Base-by-base conservation (phyloP, 257 asterid species). In the Ilex asprella region DNA sequence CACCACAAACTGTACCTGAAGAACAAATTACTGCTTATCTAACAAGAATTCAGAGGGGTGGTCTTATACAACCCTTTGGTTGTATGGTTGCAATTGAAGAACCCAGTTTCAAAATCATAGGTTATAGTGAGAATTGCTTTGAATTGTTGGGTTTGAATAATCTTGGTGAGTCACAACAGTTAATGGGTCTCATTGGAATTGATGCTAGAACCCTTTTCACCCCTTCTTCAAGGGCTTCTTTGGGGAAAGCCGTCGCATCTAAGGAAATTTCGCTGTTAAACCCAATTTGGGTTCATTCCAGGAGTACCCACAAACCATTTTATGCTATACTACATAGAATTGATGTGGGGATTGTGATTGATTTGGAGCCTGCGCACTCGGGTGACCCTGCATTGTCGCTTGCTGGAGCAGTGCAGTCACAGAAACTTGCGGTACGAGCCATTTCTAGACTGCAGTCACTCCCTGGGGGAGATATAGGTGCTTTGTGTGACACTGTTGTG, bases 311-410 rank as follows among this genome's bases (percentile, higher is more conserved):
- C 30, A 78, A 56, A 58, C 69, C 89, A 0, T 87, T 84, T 72
- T 81, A 82, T 73, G 94, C 96, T 57, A 73, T 85, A 56, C 56
- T 85, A n/a, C 94, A 87, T 58, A 76, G 84, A 55, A 85, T 84
- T 73, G 89, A 82, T 69, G 83, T 81, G 63, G 88, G 88, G 21
- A 70, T 73, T 59, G 72, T 87, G 55, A 74, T 87, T 76, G 95
- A 85, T 81, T 78, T 87, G 56, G 95, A 87, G 76, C 91, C 94
- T 60, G 75, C 81, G 64, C 73, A 54, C n/a, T 67, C 75, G n/a
- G 62, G 70, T 67, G 86, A 82, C 54, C 82, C 80, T 32, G 70
- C 78, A 30, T 16, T 65, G 65, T 46, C 77, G 56, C 84, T 76
- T 57, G 82, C 82, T 21, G 84, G 79, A 14, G 84, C 90, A 0